A percentile compares a stretch with the other conserved stretches of the same genome.
Conservation (phyloP, 257 asterid genomes). For the Marsdenia floribunda region DNA sequence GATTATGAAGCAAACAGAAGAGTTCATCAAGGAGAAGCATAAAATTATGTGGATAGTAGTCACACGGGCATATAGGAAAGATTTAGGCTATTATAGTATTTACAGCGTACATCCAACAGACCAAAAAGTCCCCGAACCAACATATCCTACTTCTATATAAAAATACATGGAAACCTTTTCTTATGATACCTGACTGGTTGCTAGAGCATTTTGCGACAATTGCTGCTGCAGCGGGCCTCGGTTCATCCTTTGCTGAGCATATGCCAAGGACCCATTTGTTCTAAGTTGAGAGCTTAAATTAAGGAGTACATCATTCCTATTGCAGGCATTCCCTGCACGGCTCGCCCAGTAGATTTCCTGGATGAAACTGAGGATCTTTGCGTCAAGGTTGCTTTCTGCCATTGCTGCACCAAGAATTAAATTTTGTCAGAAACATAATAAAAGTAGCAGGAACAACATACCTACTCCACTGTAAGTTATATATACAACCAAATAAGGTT, state of each 20-base stretch:
- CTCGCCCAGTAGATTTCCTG: slow-evolving; percentile 76
- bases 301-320: slow-evolving; percentile 68
- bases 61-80: neutral
- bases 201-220: slow-evolving; percentile 57
- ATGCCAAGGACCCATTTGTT: slow-evolving; percentile 56
- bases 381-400: slow-evolving; percentile 68
- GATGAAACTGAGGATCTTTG: slow-evolving; percentile 80
- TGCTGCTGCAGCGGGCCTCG: slow-evolving; percentile 68
- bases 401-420: slow-evolving; percentile 58
- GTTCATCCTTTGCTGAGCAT: slow-evolving; percentile 55
- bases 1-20: neutral
- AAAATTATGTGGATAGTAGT: neutral
- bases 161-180: neutral
- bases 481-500: neutral
- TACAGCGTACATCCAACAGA: neutral
- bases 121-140: neutral
- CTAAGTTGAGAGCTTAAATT: slow-evolving; percentile 65
- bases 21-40: neutral
- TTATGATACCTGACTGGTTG: slow-evolving; percentile 54
- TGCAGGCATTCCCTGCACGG: slow-evolving; percentile 66
- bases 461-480: neutral
- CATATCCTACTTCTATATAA: neutral
- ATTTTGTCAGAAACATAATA: slow-evolving; percentile 22
- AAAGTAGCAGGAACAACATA: neutral
- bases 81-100: neutral